Evolutionary conservation across 441 rosid genomes (phyloP).

Genomic region (Adansonia rubrostipa): DNA sequence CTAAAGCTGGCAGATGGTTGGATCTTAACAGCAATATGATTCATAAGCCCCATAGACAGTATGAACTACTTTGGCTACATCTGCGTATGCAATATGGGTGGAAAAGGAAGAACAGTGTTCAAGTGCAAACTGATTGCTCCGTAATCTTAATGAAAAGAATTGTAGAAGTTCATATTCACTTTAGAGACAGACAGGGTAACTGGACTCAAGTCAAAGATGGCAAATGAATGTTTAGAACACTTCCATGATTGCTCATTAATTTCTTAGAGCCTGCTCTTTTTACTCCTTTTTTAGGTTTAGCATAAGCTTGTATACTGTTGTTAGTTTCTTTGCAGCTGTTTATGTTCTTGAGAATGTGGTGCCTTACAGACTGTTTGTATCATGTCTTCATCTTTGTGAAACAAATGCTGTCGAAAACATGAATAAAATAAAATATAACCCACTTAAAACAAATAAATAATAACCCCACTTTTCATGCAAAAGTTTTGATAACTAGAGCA

Average conservation of each 20-base stretch:
- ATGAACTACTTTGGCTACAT: neutral
- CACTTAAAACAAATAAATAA: slow-evolving; percentile 13
- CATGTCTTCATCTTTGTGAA: slow-evolving; percentile 4
- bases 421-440: neutral
- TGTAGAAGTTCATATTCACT: neutral
- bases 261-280: neutral
- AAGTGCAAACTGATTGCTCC: neutral
- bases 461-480: slow-evolving; percentile 2
- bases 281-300: neutral
- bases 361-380: neutral
- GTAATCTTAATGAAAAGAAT: neutral
- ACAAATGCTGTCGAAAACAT: slow-evolving; percentile 8
- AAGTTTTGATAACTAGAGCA: slow-evolving; percentile 14
- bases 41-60: neutral
- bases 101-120: neutral
- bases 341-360: slow-evolving; percentile 5
- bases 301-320: neutral
- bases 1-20: slow-evolving; percentile 5
- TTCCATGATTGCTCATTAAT: slow-evolving; percentile 12
- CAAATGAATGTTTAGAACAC: neutral
- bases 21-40: neutral
- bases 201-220: neutral
- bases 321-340: neutral
- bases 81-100: neutral
- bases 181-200: neutral